Percentiles rank a stretch among this genome's conserved stretches.
Conservation (phyloP, 2,329 filamentous ascomycete genomes). For the Verticillium albo-atrum region DNA sequence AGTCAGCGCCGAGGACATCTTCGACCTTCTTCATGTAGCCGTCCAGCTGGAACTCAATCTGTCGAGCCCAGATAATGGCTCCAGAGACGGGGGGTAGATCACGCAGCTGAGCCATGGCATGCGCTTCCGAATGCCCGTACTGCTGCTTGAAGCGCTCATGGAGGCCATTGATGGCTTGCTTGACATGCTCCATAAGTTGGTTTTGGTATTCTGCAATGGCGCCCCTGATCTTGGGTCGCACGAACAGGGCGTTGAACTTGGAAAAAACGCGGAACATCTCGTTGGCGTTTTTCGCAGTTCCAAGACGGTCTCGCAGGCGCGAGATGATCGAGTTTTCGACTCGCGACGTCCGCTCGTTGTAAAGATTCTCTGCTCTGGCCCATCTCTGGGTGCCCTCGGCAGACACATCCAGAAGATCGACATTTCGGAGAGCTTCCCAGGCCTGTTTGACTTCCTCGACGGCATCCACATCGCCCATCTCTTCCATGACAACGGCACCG, state of each 20-base stretch:
- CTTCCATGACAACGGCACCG: constrained; percentile 73
- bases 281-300: constrained; percentile 93
- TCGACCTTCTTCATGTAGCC: constrained; percentile 99
- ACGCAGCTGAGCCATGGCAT: constrained; percentile 95
- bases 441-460: constrained; percentile 94
- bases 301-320: constrained; percentile 82
- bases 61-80: constrained; percentile 94
- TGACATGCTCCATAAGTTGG: constrained; percentile 96
- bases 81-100: constrained; percentile 94
- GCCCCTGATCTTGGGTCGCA: constrained; percentile 96
- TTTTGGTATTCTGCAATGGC: constrained; percentile 98
- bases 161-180: constrained; percentile 86
- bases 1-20: constrained; percentile 90
- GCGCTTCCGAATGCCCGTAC: constrained; percentile 95
- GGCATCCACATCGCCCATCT: constrained; percentile 95
- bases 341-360: constrained; percentile 94
- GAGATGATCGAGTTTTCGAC: constrained; percentile 99
- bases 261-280: constrained; percentile 99
- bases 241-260: constrained; percentile 98
- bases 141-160: constrained; percentile 99
- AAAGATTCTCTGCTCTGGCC: constrained; percentile 90
- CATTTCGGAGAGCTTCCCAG: constrained; percentile 89
- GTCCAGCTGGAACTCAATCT: constrained; percentile 93
- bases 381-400: constrained; percentile 85
- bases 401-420: constrained; percentile 90